Evolutionary conservation across 2,329 filamentous ascomycete genomes (phyloP).

Genomic region (Albifimbria verrucaria): DNA sequence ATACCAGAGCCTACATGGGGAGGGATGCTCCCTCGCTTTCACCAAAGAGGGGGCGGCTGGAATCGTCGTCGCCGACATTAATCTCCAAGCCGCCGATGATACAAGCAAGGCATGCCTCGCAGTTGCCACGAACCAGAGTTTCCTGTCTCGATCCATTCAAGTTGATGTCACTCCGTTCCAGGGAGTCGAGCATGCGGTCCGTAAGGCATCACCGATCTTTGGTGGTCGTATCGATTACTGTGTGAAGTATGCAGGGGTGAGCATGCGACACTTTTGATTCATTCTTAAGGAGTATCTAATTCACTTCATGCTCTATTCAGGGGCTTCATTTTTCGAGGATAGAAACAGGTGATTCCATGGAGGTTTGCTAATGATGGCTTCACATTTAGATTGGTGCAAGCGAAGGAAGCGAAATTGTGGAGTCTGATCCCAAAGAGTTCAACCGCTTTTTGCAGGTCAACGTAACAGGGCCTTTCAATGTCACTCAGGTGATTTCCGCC

Average conservation of each 20-base stretch:
- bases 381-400: neutral
- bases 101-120: neutral
- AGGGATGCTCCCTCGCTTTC: neutral
- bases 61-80: neutral
- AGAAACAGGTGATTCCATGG: neutral
- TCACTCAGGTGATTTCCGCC: slow-evolving; percentile 5
- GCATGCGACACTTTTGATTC: neutral
- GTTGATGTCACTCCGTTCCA: neutral
- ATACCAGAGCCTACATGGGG: neutral
- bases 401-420: slow-evolving; percentile 1
- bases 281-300: neutral
- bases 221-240: slow-evolving; percentile 13
- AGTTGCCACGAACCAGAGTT: neutral
- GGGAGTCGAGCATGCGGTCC: neutral
- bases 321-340: neutral
- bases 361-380: neutral
- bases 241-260: slow-evolving; percentile 13
- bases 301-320: neutral
- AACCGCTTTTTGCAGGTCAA: slow-evolving; percentile 9
- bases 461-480: slow-evolving; percentile 9
- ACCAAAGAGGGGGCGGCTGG: neutral
- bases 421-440: slow-evolving; percentile 9
- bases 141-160: neutral
- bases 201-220: neutral
- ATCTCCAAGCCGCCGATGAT: neutral